phyloP scores from a whole-genome alignment of 495 filamentous ascomycete species.

The Chlorociboria aeruginascens region DNA sequence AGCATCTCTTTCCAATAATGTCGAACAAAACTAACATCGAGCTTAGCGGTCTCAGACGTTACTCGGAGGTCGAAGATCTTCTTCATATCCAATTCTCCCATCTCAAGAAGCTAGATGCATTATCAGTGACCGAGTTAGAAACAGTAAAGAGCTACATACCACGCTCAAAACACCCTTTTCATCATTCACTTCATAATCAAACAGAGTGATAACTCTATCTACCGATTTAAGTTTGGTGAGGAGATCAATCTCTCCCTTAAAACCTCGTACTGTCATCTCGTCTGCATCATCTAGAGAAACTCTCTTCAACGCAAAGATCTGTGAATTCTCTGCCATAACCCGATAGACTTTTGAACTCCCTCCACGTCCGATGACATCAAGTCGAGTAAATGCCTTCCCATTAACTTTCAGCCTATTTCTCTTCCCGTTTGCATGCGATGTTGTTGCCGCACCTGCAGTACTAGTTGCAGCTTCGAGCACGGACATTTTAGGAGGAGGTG shows the following conservation, averaged over 20 bases:
- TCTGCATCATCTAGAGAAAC: constrained; percentile 88
- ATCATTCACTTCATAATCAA: constrained; percentile 86
- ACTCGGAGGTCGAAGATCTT: constrained; percentile 66
- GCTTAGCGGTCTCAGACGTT: constrained; percentile 57
- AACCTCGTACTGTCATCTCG: constrained; percentile 69
- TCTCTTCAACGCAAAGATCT: constrained; percentile 85
- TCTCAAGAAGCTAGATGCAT: constrained; percentile 70
- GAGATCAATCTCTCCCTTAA: constrained; percentile 94
- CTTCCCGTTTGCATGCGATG: constrained; percentile 43
- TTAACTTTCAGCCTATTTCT: constrained; percentile 76
- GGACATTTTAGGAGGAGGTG: constrained; percentile 87
- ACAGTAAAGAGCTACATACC: constrained; percentile 32
- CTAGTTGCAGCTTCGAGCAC: constrained; percentile 85
- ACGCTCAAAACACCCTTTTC: constrained; percentile 79
- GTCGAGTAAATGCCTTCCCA: constrained; percentile 74
- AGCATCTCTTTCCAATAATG: constrained; percentile 99
- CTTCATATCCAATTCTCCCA: constrained; percentile 89
- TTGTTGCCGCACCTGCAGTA: constrained; percentile 54
- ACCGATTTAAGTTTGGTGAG: constrained; percentile 70
- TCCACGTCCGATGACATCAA: constrained; percentile 84
- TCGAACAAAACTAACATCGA: constrained; percentile 85
- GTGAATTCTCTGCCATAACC: constrained; percentile 92
- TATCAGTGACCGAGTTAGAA: not conserved
- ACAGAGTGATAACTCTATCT: constrained; percentile 78
- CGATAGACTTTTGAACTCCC: constrained; percentile 90